Percentiles rank a stretch among this genome's conserved stretches.
These are phyloP conservation scores for Salvia sclarea DNA, from an alignment of 305 asterid species.

Conservation along the genomic window DNA sequence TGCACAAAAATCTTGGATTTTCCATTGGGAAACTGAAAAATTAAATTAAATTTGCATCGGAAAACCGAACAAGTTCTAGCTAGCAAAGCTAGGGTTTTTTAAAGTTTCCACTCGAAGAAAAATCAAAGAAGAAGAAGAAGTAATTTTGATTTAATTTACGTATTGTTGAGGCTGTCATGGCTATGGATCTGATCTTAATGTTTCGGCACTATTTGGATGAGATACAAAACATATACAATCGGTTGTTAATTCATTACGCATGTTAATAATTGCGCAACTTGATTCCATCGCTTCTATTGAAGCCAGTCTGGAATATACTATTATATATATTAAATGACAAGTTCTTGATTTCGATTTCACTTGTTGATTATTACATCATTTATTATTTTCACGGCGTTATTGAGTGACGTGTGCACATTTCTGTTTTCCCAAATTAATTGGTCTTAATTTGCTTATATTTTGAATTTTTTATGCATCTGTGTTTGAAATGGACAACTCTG, in stretches of 20 bases:
- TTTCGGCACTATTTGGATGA: constrained; percentile 28
- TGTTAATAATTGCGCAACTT: constrained; percentile 21
- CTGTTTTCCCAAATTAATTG: background rate
- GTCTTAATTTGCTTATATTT: background rate
- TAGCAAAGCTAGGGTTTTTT: constrained; percentile 41
- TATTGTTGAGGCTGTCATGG: constrained; percentile 39
- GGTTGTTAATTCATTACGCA: background rate
- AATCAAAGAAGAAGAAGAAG: too few relatives aligned
- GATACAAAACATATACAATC: constrained; percentile 4
- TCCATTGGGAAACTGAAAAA: background rate
- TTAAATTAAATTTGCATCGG: background rate
- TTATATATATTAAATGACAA: background rate
- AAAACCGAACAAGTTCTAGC: constrained; percentile 15
- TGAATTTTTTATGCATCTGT: too few relatives aligned
- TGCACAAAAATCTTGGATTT: constrained; percentile 18
- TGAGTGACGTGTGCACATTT: background rate
- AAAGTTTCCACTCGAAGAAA: background rate
- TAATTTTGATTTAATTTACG: too few relatives aligned
- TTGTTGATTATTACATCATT: background rate
- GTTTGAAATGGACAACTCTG: background rate
- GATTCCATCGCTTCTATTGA: constrained; percentile 21
- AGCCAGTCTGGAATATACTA: constrained; percentile 26
- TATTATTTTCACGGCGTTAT: constrained; percentile 6
- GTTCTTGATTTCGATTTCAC: background rate
- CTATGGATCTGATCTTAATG: constrained; percentile 40